Base-by-base conservation (phyloP, 345 rosid species). In the Psidium friedrichsthalianum region DNA sequence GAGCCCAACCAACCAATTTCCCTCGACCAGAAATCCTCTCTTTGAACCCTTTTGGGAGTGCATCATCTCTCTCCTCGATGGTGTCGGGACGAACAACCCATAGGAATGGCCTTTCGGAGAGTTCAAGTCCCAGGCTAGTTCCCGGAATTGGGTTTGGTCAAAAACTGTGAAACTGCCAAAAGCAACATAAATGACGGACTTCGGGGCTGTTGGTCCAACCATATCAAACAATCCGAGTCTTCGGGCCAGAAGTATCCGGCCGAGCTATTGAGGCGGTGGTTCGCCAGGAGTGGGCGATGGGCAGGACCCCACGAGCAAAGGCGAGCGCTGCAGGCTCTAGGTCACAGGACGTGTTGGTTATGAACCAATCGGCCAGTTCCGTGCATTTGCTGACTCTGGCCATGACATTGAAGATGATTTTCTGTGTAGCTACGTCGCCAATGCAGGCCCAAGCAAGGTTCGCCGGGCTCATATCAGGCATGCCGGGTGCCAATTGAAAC, bases 251-350 rank as follows among this genome's bases (percentile, higher is more conserved):
- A 86, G 64, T 55, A 57, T 36, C 87, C 84, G 8, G 58, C 82
- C 3, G 82, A 54, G 56, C 53, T 54, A 55, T 49, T 55, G 6
- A 25, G 53, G 8, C 36, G 32, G 57, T 76, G 13, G 51, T 27
- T 55, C 69, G 85, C 82, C 18, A 40, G 16, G 27, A 87, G 64
- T 12, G 87, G 89, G 52, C 87, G 12, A 87, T 74, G 40, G 87
- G 87, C 7, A 87, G 47, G 82, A 85, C 11, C 29, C 40, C 25
- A 4, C 32, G 83, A 24, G 57, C 29, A 18, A 82, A 44, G 29
- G 29, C 11, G n/a, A 87, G 83, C 10, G 89, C 81, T 5, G 56
- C 74, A 15, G 87, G 85, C 89, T 87, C 89, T 36, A 87, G 87
- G 9, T 83, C 78, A 57, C 42, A 42, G n/a, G 74, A 61, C 25